Evolutionary conservation across 2,329 filamentous ascomycete species (phyloP).

Genomic region (Rachicladosporium sp.): DNA sequence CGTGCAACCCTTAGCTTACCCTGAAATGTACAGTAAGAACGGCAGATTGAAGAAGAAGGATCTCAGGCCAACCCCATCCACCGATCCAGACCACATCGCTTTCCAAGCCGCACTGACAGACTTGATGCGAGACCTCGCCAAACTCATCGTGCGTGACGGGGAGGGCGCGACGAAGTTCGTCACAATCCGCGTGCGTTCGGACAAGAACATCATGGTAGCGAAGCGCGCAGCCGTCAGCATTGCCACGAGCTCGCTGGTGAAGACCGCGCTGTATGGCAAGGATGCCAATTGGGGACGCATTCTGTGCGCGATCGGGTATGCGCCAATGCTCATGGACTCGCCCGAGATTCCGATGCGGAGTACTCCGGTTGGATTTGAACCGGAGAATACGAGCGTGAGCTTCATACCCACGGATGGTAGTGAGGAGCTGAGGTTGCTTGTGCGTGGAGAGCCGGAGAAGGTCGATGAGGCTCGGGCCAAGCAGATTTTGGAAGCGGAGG

Average conservation of each 20-base stretch:
- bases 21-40: neutral
- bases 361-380: conserved; percentile 35
- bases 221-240: conserved; percentile 76
- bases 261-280: conserved; percentile 91
- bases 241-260: conserved; percentile 83
- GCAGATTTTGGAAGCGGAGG: conserved; percentile 64
- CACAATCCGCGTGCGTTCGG: conserved; percentile 59
- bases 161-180: conserved; percentile 98
- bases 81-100: conserved; percentile 44
- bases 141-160: conserved; percentile 89
- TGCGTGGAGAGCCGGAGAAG: conserved; percentile 66
- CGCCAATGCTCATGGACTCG: conserved; percentile 41
- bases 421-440: conserved; percentile 60
- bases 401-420: conserved; percentile 70
- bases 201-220: conserved; percentile 34
- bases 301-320: conserved; percentile 83
- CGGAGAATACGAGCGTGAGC: conserved; percentile 62
- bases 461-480: conserved; percentile 67
- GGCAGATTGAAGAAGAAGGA: too few species aligned
- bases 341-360: conserved; percentile 10
- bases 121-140: conserved; percentile 74
- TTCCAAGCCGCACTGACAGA: conserved; percentile 60
- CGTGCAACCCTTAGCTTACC: conserved; percentile 2
- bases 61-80: conserved; percentile 23
- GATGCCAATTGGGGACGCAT: conserved; percentile 99